phyloP scores from a whole-genome alignment of 2,329 filamentous ascomycete species.

The Peltaster fructicola region DNA sequence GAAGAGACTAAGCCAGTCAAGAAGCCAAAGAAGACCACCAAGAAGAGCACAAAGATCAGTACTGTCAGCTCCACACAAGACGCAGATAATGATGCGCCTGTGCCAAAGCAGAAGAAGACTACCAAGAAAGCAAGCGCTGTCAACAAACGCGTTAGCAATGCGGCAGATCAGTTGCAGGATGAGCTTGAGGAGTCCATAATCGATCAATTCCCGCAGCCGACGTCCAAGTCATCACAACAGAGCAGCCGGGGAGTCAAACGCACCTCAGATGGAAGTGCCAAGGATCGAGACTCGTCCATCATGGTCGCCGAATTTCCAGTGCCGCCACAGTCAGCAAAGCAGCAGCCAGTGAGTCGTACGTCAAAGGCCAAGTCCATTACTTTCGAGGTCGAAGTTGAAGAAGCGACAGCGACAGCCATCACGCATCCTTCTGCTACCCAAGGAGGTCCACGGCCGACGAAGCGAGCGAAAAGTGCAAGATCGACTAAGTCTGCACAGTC shows the following conservation, averaged over 20 bases:
- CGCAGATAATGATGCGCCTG: too few species aligned
- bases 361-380: slow-evolving; percentile 6
- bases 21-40: too few species aligned
- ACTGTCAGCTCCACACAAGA: too few species aligned
- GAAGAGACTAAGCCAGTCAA: too few species aligned
- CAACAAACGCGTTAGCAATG: slow-evolving; percentile 9
- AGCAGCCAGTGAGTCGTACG: slow-evolving; percentile 10
- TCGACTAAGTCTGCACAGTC: too few species aligned
- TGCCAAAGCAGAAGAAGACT: too few species aligned
- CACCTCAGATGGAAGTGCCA: slow-evolving; percentile 20
- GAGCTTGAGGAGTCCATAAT: slow-evolving; percentile 17
- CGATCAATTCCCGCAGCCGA: too few species aligned
- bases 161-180: slow-evolving; percentile 14
- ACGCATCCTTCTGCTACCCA: too few species aligned
- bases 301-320: slow-evolving; percentile 9
- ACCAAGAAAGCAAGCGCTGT: slow-evolving; percentile 2
- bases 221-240: slow-evolving; percentile 5
- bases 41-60: too few species aligned
- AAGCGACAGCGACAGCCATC: slow-evolving; percentile 1
- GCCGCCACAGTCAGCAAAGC: slow-evolving; percentile 14
- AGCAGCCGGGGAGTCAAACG: slow-evolving; percentile 19
- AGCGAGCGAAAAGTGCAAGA: too few species aligned
- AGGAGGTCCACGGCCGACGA: too few species aligned
- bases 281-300: slow-evolving; percentile 10
- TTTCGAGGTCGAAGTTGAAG: slow-evolving; percentile 3